A percentile compares a stretch with the other conserved stretches of the same genome.
Evolutionary conservation across 495 filamentous ascomycete genomes (phyloP).

Genomic region (Terfezia claveryi): DNA sequence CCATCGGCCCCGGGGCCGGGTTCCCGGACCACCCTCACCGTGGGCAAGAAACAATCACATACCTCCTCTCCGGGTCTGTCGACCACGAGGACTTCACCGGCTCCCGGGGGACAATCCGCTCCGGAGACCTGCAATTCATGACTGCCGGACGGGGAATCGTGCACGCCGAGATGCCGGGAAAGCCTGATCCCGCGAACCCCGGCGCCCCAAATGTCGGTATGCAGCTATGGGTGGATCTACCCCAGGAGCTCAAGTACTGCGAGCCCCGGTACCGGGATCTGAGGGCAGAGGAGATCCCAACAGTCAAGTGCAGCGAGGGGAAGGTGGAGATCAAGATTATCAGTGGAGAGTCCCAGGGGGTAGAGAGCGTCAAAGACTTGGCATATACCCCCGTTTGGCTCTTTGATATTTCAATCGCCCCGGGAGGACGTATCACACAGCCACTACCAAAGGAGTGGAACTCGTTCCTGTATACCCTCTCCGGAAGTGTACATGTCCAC

Average conservation of each 20-base stretch:
- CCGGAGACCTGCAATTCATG: conserved; percentile 93
- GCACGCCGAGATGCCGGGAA: conserved; percentile 88
- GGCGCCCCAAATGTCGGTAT: conserved; percentile 66
- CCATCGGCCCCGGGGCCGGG: conserved; percentile 54
- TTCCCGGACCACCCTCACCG: conserved; percentile 74
- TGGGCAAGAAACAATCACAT: conserved; percentile 76
- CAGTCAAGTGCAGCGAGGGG: conserved; percentile 28
- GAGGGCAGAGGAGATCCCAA: conserved; percentile 51
- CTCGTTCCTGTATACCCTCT: conserved; percentile 64
- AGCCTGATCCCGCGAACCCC: conserved; percentile 49
- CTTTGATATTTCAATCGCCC: conserved; percentile 61
- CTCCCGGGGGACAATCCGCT: conserved; percentile 60
- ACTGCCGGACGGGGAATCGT: conserved; percentile 82
- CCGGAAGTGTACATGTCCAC: conserved; percentile 47
- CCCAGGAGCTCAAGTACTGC: conserved; percentile 55
- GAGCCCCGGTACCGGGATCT: conserved; percentile 87
- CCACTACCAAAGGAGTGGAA: conserved; percentile 66
- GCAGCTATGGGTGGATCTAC: conserved; percentile 90
- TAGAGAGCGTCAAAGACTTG: conserved; percentile 68
- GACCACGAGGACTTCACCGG: conserved; percentile 96
- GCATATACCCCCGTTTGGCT: conserved; percentile 94
- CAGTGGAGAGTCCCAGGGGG: conserved; percentile 55
- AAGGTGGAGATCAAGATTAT: conserved; percentile 75
- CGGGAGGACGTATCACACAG: conserved; percentile 55
- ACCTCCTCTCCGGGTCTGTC: conserved; percentile 58